Base-by-base conservation (phyloP, 305 asterid genomes). In the Plantago rigida region DNA sequence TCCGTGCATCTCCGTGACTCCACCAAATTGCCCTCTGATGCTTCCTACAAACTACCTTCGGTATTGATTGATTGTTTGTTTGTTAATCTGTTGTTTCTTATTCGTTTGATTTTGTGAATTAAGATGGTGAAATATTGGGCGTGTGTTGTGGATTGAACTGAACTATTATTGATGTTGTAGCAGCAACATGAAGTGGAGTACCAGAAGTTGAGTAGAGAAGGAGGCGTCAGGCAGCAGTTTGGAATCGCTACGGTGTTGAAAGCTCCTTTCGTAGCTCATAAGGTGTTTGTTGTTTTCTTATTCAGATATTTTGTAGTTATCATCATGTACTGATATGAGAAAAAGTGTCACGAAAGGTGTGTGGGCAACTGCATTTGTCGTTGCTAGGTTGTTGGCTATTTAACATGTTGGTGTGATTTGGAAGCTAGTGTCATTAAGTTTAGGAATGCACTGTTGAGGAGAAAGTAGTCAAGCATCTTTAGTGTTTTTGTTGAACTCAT, bases 161-260 rank as follows among this genome's bases (percentile, higher is more conserved):
- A 17, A 17, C 19, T 17, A 17, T 17, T 17, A 17, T 17, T 17
- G 19, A 17, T 17, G 19, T 17, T 17, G 19, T 17, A 17, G 19
- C 67, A 84, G 96, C 93, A 86, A 65, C 84, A 78, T 66, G 96
- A 86, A 58, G 60, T 62, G 67, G 82, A 79, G 67, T 75, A 71
- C 71, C 91, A 84, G 79, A 80, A 80, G 52, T 60, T 79, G 79
- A 79, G 77, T 73, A 70, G 73, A 45, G 95, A 81, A 75, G 62
- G 75, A 72, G 77, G 75, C 78, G 79, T 79, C 85, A 74, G 61
- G 52, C 78, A 76, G 19, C 19, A 17, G 19, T 17, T 17, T 17
- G 19, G 19, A 64, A 74, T 73, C 1, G 86, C 88, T 9, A 79
- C 73, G 69, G 45, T 75, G 51, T 68, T 77, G 60, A 73, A 82